These are phyloP conservation scores for Agapanthus africanus DNA, from an alignment of 106 monocot genomes.

Conservation along the genomic window DNA sequence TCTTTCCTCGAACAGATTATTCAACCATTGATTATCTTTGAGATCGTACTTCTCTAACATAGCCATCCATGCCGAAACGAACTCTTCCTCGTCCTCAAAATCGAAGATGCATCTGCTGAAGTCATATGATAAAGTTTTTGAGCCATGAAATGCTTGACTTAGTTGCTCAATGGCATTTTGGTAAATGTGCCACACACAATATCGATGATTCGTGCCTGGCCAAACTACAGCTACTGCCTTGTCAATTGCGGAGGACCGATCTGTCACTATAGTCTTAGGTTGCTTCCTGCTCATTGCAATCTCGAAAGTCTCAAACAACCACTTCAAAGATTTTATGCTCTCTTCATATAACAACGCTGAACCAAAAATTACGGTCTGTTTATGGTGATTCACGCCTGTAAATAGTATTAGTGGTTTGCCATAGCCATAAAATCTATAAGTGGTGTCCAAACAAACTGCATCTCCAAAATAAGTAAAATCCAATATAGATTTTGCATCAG, in stretches of 20 bases:
- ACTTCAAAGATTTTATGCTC: slow-evolving; percentile 37
- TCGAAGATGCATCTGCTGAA: slow-evolving; percentile 60
- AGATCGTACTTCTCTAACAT: slow-evolving; percentile 70
- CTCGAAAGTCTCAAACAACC: slow-evolving; percentile 68
- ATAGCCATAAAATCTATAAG: slow-evolving; percentile 37
- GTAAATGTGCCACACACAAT: slow-evolving; percentile 72
- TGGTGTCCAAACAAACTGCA: slow-evolving; percentile 66
- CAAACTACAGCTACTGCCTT: slow-evolving; percentile 33
- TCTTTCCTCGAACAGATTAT: slow-evolving; percentile 34
- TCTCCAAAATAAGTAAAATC: slow-evolving; percentile 67
- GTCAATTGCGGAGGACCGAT: slow-evolving; percentile 26
- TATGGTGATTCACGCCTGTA: slow-evolving; percentile 67
- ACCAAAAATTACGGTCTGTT: slow-evolving; percentile 59
- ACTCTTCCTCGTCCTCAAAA: slow-evolving; percentile 57
- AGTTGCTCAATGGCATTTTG: slow-evolving; percentile 54
- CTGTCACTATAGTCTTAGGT: slow-evolving; percentile 61
- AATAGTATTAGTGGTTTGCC: slow-evolving; percentile 53
- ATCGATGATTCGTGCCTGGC: slow-evolving; percentile 43
- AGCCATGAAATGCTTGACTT: slow-evolving; percentile 57
- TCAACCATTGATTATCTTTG: slow-evolving; percentile 68
- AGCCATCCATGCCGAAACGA: slow-evolving; percentile 38
- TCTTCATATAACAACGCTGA: slow-evolving; percentile 64
- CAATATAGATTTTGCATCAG: slow-evolving; percentile 56
- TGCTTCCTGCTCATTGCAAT: slow-evolving; percentile 45
- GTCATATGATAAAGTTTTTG: slow-evolving; percentile 48